Evolutionary conservation across 139 green algal species (phyloP), one percentile per base, ranked within the genome.

Genomic region (Chlamydomonas incerta): DNA sequence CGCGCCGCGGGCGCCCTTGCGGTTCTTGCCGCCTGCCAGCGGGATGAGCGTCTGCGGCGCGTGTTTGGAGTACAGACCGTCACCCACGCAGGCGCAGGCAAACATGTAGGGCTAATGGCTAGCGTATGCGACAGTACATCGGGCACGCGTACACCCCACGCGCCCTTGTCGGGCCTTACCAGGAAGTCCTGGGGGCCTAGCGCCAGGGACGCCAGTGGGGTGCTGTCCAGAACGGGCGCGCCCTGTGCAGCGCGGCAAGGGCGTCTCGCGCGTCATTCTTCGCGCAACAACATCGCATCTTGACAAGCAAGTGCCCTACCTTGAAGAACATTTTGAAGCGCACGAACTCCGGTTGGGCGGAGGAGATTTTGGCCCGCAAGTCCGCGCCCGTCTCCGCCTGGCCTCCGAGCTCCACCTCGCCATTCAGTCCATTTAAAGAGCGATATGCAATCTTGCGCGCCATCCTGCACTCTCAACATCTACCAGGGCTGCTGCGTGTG

Each of bases 141-240:
- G n/a, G n/a, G n/a, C n/a, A n/a, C n/a, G n/a, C n/a, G n/a, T n/a
- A n/a, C n/a, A n/a, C n/a, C n/a, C n/a, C n/a, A n/a, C n/a, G n/a
- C n/a, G n/a, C n/a, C n/a, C n/a, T n/a, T n/a, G n/a, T n/a, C 37
- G 17, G 52, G 23, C 5, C 83, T 41, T n/a, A 90, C 86, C 86
- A 90, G 65, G 63, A 70, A 82, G 28, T 79, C 80, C 28, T 57
- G 52, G 46, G 62, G 47, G 3, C 58, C 29, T 31, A 90, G 26
- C 20, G 46, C 31, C 31, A 90, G 58, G 57, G 68, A 50, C 26
- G 86, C n/a, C 18, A 90, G 34, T 0, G n/a, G 62, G 29, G 63
- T 70, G 14, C 65, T 66, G 29, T 81, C 74, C 8, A 58, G 23
- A 35, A 89, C 41, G 15, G 55, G 47, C 14, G 60, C 47, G 15